Evolutionary conservation across 257 asterid species (phyloP).

Genomic region (Cordia subcordata): DNA sequence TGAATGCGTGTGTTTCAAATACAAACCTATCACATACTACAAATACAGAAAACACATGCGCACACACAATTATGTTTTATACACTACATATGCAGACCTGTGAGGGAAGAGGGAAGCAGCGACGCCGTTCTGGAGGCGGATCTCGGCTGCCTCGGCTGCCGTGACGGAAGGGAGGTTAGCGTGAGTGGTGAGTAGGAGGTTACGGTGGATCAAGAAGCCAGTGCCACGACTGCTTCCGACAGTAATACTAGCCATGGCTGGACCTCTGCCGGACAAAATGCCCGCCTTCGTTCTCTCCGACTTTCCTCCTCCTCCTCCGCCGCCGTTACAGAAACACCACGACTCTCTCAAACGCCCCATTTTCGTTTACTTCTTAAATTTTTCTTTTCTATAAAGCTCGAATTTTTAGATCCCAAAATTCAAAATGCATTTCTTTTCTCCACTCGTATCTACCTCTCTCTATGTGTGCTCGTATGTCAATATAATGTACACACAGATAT

Average conservation of each 20-base stretch:
- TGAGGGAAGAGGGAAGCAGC: slow-evolving; percentile 81
- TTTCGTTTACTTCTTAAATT: slow-evolving; percentile 1
- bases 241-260: slow-evolving; percentile 69
- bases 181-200: slow-evolving; percentile 90
- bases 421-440: slow-evolving; percentile 13
- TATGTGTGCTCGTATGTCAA: too few relatives aligned
- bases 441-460: background rate
- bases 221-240: slow-evolving; percentile 60
- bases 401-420: slow-evolving; percentile 37
- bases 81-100: slow-evolving; percentile 35
- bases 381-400: background rate
- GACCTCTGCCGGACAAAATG: slow-evolving; percentile 69
- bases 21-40: too few relatives aligned
- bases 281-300: slow-evolving; percentile 79
- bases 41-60: background rate
- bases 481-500: too few relatives aligned
- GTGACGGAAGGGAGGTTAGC: slow-evolving; percentile 71
- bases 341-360: slow-evolving; percentile 85
- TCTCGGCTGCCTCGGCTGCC: slow-evolving; percentile 90
- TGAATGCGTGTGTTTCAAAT: background rate
- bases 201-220: slow-evolving; percentile 92
- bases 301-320: slow-evolving; percentile 55
- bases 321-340: slow-evolving; percentile 91
- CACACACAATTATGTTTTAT: too few relatives aligned
- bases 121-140: slow-evolving; percentile 75